Evolutionary conservation across 306 rosid genomes (phyloP), one percentile per base, ranked within the genome.

Genomic region (Hylodesmum podocarpum): DNA sequence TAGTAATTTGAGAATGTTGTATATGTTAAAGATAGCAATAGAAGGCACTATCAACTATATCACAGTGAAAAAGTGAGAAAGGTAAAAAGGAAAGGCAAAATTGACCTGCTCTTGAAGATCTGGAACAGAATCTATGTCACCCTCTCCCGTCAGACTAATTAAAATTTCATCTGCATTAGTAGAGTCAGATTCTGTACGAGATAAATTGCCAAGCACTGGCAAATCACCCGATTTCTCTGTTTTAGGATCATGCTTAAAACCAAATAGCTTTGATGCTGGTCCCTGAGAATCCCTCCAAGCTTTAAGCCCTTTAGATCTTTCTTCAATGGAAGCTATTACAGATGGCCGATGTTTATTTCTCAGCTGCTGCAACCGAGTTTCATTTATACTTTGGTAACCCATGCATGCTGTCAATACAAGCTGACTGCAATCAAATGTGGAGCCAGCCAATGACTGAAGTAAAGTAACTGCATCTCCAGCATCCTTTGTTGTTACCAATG

Each of bases 381-480:
- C 99, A 61, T 86, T 86, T 72, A 96, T 94, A 86, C 83, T 91
- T 84, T 89, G 97, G 89, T 88, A 93, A 73, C 97, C 99, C 99
- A 96, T 96, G 87, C 97, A 91, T 79, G 99, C 99, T 47, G 98
- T 96, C 88, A 96, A 76, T 31, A 96, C 99, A 51, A 96, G 93
- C 88, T 93, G 98, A 82, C 99, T 96, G 87, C 99, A 91, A 78
- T 96, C 99, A 88, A 96, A 96, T 59, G 99, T 96, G 66, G 99
- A 96, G 77, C 99, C 99, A 74, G 98, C 89, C 81, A 96, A 87
- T 27, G 99, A 96, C 83, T 96, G 99, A 72, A 96, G 91, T 83
- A 96, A 88, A 79, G 99, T 93, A 73, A 96, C 93, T 51, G 99
- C 99, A 82, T 96, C 99, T 81, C 99, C 99, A 88, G 99, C 99